These are phyloP conservation scores for Auriculariales sp. DNA, from an alignment of 768 basidiomycete species.

Conservation along the genomic window DNA sequence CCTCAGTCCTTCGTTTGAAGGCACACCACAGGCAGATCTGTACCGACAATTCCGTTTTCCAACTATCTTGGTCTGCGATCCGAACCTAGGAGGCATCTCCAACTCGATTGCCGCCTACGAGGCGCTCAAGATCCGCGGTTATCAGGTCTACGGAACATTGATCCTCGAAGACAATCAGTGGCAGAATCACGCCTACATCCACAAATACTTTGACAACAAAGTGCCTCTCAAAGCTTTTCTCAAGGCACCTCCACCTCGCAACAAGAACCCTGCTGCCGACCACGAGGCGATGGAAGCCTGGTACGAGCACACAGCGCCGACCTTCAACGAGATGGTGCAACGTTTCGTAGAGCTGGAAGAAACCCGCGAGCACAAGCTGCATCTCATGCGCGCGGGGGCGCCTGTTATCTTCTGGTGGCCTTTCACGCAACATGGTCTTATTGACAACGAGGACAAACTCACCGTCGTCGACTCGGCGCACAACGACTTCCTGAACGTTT, in stretches of 20 bases:
- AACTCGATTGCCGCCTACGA: constrained; percentile 88
- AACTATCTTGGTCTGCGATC: constrained; percentile 74
- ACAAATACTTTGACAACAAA: constrained; percentile 62
- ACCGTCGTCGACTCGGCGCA: constrained; percentile 85
- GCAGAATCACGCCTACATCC: constrained; percentile 72
- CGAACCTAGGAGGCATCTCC: constrained; percentile 86
- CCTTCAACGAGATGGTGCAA: constrained; percentile 24
- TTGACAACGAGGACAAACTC: constrained; percentile 55
- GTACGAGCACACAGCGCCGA: constrained; percentile 24
- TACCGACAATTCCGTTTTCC: constrained; percentile 83
- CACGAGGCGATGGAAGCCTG: constrained; percentile 61
- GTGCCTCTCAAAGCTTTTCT: constrained; percentile 41
- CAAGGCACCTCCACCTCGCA: constrained; percentile 40
- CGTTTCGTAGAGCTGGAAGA: constrained; percentile 46
- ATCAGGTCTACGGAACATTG: constrained; percentile 70
- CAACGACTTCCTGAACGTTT: constrained; percentile 75
- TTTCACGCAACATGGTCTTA: constrained; percentile 78
- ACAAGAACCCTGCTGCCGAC: constrained; percentile 23
- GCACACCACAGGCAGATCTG: constrained; percentile 69
- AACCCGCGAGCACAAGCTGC: constrained; percentile 52
- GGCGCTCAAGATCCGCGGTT: constrained; percentile 79
- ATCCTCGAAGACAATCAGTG: constrained; percentile 82
- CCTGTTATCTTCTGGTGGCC: constrained; percentile 89
- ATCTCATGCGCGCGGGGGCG: constrained; percentile 65
- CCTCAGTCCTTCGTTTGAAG: constrained; percentile 76